phyloP scores from a whole-genome alignment of 2,329 filamentous ascomycete genomes.

The Trichoderma brevicompactum region DNA sequence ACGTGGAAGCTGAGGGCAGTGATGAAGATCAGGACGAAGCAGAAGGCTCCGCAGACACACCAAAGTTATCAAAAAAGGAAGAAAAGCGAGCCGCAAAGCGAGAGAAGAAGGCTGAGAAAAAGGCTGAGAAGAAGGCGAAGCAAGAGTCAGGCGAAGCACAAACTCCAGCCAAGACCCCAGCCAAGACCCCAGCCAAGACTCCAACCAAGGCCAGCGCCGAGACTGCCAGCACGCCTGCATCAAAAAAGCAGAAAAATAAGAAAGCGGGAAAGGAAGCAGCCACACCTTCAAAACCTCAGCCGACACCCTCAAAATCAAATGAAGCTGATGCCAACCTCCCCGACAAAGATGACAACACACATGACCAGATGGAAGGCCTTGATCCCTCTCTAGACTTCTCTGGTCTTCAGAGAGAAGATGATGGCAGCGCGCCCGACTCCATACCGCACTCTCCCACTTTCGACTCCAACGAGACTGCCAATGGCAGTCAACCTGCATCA shows the following conservation, averaged over 20 bases:
- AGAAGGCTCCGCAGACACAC: constrained; percentile 43
- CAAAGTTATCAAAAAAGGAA: constrained; percentile 57
- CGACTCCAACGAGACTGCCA: constrained; percentile 55
- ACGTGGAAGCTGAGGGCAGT: neutral
- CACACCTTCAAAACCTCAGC: constrained; percentile 31
- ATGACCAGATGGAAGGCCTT: constrained; percentile 6
- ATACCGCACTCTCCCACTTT: constrained; percentile 56
- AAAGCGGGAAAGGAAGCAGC: constrained; percentile 32
- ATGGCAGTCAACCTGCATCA: constrained; percentile 44
- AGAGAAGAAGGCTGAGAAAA: constrained; percentile 47
- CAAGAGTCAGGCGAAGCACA: constrained; percentile 20
- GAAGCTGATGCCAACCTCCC: constrained; percentile 4
- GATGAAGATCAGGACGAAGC: constrained; percentile 36
- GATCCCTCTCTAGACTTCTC: constrained; percentile 37
- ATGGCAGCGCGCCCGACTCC: constrained; percentile 57
- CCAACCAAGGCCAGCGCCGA: constrained; percentile 27
- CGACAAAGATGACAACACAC: constrained; percentile 2
- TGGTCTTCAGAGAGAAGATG: constrained; percentile 47
- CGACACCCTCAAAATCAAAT: constrained; percentile 30
- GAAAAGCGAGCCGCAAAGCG: constrained; percentile 57
- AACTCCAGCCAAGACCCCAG: constrained; percentile 19
- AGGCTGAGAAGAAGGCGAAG: constrained; percentile 38
- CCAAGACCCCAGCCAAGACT: constrained; percentile 15
- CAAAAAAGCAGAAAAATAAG: constrained; percentile 38
- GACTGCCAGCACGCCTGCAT: constrained; percentile 32